A percentile compares a stretch with the other conserved stretches of the same genome.
These are phyloP conservation scores for Zygotorulaspora florentina DNA, from an alignment of 805 yeast genomes.

Conservation along the genomic window DNA sequence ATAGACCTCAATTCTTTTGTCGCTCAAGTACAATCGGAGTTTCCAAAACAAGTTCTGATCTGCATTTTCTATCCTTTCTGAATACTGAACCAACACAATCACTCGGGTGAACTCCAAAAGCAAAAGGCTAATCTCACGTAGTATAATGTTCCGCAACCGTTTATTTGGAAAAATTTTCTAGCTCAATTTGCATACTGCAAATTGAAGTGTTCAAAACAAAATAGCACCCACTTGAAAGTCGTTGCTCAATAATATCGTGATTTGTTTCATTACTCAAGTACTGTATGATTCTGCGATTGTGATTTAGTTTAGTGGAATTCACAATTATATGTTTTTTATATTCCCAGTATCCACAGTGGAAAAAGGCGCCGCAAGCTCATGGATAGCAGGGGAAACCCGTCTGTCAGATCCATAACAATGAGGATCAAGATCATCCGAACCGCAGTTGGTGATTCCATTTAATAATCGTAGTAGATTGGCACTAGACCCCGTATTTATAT, in stretches of 20 bases:
- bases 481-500: background rate
- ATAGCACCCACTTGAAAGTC: constrained; percentile 13
- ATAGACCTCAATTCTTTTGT: constrained; percentile 9
- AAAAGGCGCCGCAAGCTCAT: background rate
- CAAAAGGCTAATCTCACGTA: constrained; percentile 15
- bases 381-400: background rate
- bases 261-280: constrained; percentile 2
- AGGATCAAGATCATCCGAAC: background rate
- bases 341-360: background rate
- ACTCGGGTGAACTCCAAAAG: constrained; percentile 16
- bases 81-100: constrained; percentile 18
- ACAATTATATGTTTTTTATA: constrained; percentile 6
- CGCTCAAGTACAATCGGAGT: constrained; percentile 13
- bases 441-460: background rate
- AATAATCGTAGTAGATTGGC: constrained; percentile 1
- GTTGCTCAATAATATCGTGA: constrained; percentile 16
- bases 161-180: constrained; percentile 21
- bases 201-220: constrained; percentile 18
- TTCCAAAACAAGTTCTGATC: constrained; percentile 29
- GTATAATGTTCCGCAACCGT: constrained; percentile 6
- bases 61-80: constrained; percentile 4
- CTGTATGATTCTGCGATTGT: constrained; percentile 13
- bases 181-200: constrained; percentile 18
- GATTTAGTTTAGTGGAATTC: constrained; percentile 13
- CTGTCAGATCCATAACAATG: background rate